Evolutionary conservation across 495 filamentous ascomycete species (phyloP), one percentile per base, ranked within the genome.

Genomic region (Bombardia bombarda): DNA sequence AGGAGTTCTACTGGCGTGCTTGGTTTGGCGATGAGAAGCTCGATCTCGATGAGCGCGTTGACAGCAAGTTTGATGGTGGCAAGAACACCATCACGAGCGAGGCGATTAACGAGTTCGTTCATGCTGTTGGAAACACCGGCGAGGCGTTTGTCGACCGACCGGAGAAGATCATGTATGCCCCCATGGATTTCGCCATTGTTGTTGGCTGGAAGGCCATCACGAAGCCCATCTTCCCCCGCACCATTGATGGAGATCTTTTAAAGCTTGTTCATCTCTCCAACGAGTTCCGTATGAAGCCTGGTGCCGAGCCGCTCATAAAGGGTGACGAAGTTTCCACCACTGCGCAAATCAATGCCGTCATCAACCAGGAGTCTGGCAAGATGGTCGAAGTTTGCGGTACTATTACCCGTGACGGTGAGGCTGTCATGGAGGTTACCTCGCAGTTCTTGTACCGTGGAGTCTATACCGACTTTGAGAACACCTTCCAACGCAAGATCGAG

Each of bases 331-430:
- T 99, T 13, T 82, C 87, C 45, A 96, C 93, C 0, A 95, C 86
- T 38, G 93, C 92, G 40, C 88, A 90, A 62, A 86, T 97, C 68
- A 96, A 97, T 55, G 87, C 92, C 16, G 89, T 99, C 43, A 83
- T 99, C 73, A 97, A 97, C 64, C 87, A 96, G 56, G 89, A 94
- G 25, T 90, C 92, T 32, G 92, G 92, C 38, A 99, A 99, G 76
- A 95, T 97, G 88, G 92, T 99, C 7, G 93, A 97, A 65, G 89
- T 99, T 17, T 94, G 90, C 57, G 92, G 92, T 45, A 97, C 92
- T 6, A 95, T 98, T 55, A 83, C 79, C 40, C 80, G 93, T 17
- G 79, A 93, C 32, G 86, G 87, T 38, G 56, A 83, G 51, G 73
- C 87, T n/a, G 87, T 97, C 46, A 98, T 98, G 93, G 87, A 97